Evolutionary conservation across 768 basidiomycete species (phyloP).

Genomic region (Podaxis rugospora): DNA sequence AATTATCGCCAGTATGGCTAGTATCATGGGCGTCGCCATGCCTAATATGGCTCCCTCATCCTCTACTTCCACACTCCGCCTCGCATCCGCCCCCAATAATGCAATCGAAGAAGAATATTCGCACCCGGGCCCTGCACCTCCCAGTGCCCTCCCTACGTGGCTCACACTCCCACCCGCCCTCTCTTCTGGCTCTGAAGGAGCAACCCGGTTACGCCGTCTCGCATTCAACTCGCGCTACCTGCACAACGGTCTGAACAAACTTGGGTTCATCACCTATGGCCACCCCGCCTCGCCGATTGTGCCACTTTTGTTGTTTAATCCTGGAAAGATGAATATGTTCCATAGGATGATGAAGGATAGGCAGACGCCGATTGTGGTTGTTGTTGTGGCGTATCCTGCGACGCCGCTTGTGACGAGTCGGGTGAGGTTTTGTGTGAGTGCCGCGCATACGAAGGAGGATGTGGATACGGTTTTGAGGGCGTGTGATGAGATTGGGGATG

Average conservation of each 20-base stretch:
- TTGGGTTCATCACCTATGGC: conserved; percentile 97
- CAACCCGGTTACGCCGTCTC: conserved; percentile 75
- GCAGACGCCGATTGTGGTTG: conserved; percentile 77
- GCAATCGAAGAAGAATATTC: conserved; percentile 30
- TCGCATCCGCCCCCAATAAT: conserved; percentile 26
- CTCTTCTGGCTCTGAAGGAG: conserved; percentile 81
- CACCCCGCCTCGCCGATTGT: conserved; percentile 90
- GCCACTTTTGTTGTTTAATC: conserved; percentile 87
- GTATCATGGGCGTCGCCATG: conserved; percentile 84
- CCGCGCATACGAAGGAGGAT: conserved; percentile 96
- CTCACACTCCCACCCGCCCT: conserved; percentile 67
- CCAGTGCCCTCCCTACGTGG: conserved; percentile 70
- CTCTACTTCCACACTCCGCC: conserved; percentile 20
- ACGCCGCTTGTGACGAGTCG: conserved; percentile 86
- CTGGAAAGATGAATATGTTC: conserved; percentile 92
- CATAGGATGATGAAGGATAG: conserved; percentile 83
- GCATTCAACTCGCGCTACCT: conserved; percentile 97
- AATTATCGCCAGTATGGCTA: conserved; percentile 87
- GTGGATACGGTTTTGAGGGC: conserved; percentile 82
- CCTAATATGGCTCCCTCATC: conserved; percentile 29
- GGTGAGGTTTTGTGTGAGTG: conserved; percentile 91
- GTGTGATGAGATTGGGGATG: conserved; percentile 87
- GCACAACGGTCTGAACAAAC: conserved; percentile 75
- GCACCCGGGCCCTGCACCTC: conserved; percentile 69
- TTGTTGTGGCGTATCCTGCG: conserved; percentile 88